A percentile compares a stretch with the other conserved stretches of the same genome.
These are phyloP conservation scores for Orbilia oligospora DNA, from an alignment of 2,329 filamentous ascomycete genomes.

Conservation along the genomic window DNA sequence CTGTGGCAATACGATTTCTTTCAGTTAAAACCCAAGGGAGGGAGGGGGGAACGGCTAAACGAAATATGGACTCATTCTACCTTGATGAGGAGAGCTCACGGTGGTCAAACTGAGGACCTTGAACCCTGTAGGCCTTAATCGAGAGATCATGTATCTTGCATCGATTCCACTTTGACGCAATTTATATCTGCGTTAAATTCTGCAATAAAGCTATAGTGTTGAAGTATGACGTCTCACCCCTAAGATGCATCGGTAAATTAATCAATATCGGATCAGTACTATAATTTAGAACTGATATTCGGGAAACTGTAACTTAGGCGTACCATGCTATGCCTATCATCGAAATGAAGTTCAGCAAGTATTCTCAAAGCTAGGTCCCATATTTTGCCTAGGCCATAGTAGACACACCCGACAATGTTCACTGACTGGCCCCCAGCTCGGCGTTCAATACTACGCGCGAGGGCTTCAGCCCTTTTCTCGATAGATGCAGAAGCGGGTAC, in stretches of 20 bases:
- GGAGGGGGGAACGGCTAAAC: not conserved
- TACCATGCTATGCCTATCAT: constrained; percentile 72
- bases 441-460: constrained; percentile 72
- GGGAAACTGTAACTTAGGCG: not conserved
- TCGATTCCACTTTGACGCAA: constrained; percentile 71
- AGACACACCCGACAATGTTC: constrained; percentile 63
- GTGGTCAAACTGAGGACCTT: constrained; percentile 66
- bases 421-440: constrained; percentile 66
- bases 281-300: not conserved
- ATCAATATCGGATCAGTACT: constrained; percentile 5
- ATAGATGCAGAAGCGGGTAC: constrained; percentile 76
- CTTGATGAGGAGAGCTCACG: constrained; percentile 67
- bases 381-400: too few species aligned
- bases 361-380: not conserved
- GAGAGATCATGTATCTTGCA: constrained; percentile 76
- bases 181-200: constrained; percentile 8
- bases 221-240: constrained; percentile 58
- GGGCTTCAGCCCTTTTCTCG: constrained; percentile 73
- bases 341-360: not conserved
- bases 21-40: not conserved
- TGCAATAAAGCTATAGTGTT: not conserved
- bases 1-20: constrained; percentile 13
- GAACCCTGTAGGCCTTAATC: constrained; percentile 68
- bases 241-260: constrained; percentile 15
- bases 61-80: constrained; percentile 43